Evolutionary conservation across 495 filamentous ascomycete species (phyloP).

Genomic region (Antarctomyces pellizariae): DNA sequence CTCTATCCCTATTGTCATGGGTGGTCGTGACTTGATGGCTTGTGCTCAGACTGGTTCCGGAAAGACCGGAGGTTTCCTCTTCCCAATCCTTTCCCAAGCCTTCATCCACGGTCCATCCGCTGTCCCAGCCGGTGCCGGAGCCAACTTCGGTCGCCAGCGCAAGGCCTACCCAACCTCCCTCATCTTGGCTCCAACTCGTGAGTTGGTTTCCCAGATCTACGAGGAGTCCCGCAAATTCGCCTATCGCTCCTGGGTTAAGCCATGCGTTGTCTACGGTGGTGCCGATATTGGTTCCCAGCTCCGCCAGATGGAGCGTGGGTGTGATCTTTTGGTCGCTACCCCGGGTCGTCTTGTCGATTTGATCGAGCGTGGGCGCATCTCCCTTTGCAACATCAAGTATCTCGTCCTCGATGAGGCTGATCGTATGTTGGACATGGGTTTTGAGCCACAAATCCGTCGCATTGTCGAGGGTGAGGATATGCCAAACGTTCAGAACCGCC

Average conservation of each 20-base stretch:
- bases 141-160: slow-evolving; percentile 61
- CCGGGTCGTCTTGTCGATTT: slow-evolving; percentile 92
- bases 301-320: slow-evolving; percentile 90
- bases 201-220: slow-evolving; percentile 95
- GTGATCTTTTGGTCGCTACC: slow-evolving; percentile 90
- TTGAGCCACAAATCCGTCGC: slow-evolving; percentile 96
- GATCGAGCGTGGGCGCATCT: slow-evolving; percentile 96
- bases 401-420: slow-evolving; percentile 98
- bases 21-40: slow-evolving; percentile 91
- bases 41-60: slow-evolving; percentile 97
- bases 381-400: slow-evolving; percentile 91
- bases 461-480: slow-evolving; percentile 98
- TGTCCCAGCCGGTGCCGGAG: slow-evolving; percentile 34
- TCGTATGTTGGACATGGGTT: slow-evolving; percentile 99
- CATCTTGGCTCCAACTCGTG: slow-evolving; percentile 88
- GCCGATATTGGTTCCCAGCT: slow-evolving; percentile 94
- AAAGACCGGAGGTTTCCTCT: slow-evolving; percentile 98
- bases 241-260: slow-evolving; percentile 95
- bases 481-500: slow-evolving; percentile 62
- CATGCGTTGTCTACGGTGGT: slow-evolving; percentile 97
- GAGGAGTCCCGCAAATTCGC: slow-evolving; percentile 95
- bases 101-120: slow-evolving; percentile 67
- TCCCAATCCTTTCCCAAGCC: slow-evolving; percentile 92
- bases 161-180: slow-evolving; percentile 93
- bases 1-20: slow-evolving; percentile 93